Evolutionary conservation across 192 early-diverging fungal genomes (phyloP).

Genomic region (Coemansia sp.): DNA sequence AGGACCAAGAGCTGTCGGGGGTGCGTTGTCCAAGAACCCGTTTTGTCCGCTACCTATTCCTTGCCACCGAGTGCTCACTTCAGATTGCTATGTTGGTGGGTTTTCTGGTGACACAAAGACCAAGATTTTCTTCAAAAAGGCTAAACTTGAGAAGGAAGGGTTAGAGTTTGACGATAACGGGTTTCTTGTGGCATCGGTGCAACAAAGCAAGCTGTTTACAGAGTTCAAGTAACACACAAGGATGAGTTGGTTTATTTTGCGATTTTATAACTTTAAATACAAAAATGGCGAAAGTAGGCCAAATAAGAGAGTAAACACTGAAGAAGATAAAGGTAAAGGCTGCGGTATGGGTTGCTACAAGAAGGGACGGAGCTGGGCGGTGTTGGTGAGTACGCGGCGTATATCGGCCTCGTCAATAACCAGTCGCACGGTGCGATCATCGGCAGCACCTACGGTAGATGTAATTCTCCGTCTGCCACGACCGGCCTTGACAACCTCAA

Average conservation of each 20-base stretch:
- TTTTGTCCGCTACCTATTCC: conserved; percentile 67
- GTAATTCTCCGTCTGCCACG: conserved; percentile 33
- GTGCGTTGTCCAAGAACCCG: conserved; percentile 64
- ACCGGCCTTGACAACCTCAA: conserved; percentile 22
- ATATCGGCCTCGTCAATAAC: conserved; percentile 43
- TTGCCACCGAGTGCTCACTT: conserved; percentile 66
- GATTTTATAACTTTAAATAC: neutral
- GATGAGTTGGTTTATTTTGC: neutral
- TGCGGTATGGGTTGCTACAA: conserved; percentile 7
- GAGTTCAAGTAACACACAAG: conserved; percentile 27
- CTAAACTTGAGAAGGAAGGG: conserved; percentile 64
- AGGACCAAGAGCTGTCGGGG: conserved; percentile 62
- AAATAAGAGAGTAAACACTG: neutral
- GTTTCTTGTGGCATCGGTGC: conserved; percentile 32
- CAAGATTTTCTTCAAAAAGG: conserved; percentile 62
- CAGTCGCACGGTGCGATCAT: conserved; percentile 40
- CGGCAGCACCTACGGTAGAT: conserved; percentile 29
- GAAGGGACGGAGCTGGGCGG: conserved; percentile 28
- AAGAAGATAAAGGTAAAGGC: neutral
- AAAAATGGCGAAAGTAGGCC: neutral
- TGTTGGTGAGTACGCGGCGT: conserved; percentile 27
- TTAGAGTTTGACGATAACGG: conserved; percentile 58
- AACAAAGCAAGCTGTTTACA: conserved; percentile 51
- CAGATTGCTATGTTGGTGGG: conserved; percentile 64
- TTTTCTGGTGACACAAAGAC: conserved; percentile 62